phyloP scores from a whole-genome alignment of 345 rosid genomes.

The Trapa bicornis region DNA sequence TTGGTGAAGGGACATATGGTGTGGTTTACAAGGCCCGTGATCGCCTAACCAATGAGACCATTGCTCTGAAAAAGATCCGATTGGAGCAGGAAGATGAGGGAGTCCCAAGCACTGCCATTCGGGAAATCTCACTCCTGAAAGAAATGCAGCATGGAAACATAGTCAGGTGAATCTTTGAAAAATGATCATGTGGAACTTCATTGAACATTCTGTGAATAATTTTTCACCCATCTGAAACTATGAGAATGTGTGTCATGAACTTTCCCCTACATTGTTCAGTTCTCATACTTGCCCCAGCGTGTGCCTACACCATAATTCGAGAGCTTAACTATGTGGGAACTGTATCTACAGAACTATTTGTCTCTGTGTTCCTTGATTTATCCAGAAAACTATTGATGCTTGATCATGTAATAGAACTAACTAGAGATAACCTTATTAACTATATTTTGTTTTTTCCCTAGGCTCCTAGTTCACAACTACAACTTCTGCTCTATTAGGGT shows the following conservation, averaged over 20 bases:
- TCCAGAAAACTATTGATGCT: neutral
- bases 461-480: neutral
- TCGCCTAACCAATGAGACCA: constrained; percentile 74
- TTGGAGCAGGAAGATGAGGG: constrained; percentile 99
- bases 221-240: neutral
- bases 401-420: neutral
- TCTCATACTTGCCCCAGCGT: too few relatives aligned
- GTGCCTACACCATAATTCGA: neutral
- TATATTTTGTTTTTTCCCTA: neutral
- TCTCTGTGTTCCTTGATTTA: neutral
- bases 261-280: neutral
- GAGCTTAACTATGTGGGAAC: neutral
- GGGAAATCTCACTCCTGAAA: constrained; percentile 95
- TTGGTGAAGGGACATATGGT: constrained; percentile 98
- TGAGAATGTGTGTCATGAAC: neutral
- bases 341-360: neutral
- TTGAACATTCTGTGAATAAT: neutral
- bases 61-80: constrained; percentile 95
- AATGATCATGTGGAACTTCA: neutral
- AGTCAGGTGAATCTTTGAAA: constrained; percentile 44
- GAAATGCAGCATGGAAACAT: constrained; percentile 98
- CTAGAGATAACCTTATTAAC: neutral
- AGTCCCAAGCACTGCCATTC: constrained; percentile 94
- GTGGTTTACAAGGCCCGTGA: constrained; percentile 97
- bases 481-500: neutral